A percentile compares a stretch with the other conserved stretches of the same genome.
These are phyloP conservation scores for Naganishia vishniacii DNA, from an alignment of 768 basidiomycete genomes.

Conservation along the genomic window DNA sequence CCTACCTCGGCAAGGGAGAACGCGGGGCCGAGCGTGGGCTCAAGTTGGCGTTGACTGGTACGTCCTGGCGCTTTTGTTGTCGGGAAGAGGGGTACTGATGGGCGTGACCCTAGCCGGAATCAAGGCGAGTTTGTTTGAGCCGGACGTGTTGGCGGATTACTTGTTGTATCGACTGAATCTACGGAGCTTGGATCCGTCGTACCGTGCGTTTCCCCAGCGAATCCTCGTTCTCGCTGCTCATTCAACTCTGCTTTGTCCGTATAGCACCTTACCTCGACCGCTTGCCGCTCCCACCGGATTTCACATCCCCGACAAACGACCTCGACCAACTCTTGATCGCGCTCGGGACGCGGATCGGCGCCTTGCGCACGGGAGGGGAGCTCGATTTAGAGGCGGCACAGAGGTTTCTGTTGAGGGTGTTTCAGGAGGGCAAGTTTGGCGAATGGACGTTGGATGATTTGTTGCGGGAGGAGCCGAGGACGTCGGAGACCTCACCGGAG, in stretches of 20 bases:
- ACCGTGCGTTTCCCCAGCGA: neutral
- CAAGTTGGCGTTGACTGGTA: slow-evolving; percentile 88
- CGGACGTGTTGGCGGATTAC: slow-evolving; percentile 77
- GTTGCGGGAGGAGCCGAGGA: slow-evolving; percentile 6
- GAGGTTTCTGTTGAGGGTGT: slow-evolving; percentile 77
- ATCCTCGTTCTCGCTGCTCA: neutral
- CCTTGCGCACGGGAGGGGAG: slow-evolving; percentile 70
- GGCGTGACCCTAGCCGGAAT: slow-evolving; percentile 55
- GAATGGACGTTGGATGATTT: slow-evolving; percentile 48
- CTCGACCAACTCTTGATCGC: slow-evolving; percentile 62
- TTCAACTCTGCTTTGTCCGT: too few species aligned
- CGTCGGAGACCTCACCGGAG: too few species aligned
- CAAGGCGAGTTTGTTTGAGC: slow-evolving; percentile 84
- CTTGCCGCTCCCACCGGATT: slow-evolving; percentile 51
- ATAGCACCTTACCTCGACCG: slow-evolving; percentile 29
- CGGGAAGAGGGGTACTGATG: neutral
- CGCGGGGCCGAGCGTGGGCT: slow-evolving; percentile 84
- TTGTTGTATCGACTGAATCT: slow-evolving; percentile 77
- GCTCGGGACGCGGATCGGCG: slow-evolving; percentile 71
- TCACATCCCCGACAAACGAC: slow-evolving; percentile 59
- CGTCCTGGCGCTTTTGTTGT: slow-evolving; percentile 16
- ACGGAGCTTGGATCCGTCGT: slow-evolving; percentile 30
- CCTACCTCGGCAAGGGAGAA: slow-evolving; percentile 79
- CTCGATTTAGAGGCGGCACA: slow-evolving; percentile 68
- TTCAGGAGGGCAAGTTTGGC: slow-evolving; percentile 57